Base-by-base conservation (phyloP, 768 basidiomycete species). In the Auricularia auricula-judae region DNA sequence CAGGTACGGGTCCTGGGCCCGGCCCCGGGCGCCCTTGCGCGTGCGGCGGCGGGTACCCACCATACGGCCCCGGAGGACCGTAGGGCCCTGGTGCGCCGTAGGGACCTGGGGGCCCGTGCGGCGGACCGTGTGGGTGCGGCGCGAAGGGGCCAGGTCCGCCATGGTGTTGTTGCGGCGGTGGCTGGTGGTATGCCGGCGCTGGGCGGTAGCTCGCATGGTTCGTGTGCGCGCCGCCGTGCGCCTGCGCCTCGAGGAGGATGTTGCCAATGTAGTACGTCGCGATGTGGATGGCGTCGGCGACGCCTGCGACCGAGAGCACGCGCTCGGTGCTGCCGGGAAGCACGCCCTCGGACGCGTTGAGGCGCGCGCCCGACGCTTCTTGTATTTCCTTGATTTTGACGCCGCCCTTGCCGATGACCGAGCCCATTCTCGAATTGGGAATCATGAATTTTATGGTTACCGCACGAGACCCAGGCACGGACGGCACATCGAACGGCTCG, bases 401-500 rank as follows among this genome's bases (percentile, higher is more conserved):
- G 36, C 97, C 97, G 67, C 89, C 91, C 75, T 97, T 98, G 64
- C 97, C 97, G 71, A 99, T 99, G 66, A 98, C 93, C 18, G 94
- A 97, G 51, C 96, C 96, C 96, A 98, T 98, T 65, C 96, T 89
- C 10, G 93, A 95, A 76, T 98, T 98, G 68, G 96, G 96, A 65
- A 98, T 97, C 89, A 98, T 98, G 73, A 93, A 98, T 75, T 98
- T 98, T 82, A 99, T 98, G 36, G 97, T 98, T 63, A 99, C 97
- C 35, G 97, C 96, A 66, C 95, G 86, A 72, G 94, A 97, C 65
- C 97, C 97, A 58, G 97, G 97, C 4, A 98, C 92, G 42, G 96
- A 98, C 23, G 97, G 93, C 56, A 91, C 88, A 71, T 98, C 97
- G 76, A 97, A 98, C 1, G 97, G 96, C 74, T 98, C 97, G 72